Base-by-base conservation (phyloP, 352 stramenopile species). In the Pythium guiyangense region DNA sequence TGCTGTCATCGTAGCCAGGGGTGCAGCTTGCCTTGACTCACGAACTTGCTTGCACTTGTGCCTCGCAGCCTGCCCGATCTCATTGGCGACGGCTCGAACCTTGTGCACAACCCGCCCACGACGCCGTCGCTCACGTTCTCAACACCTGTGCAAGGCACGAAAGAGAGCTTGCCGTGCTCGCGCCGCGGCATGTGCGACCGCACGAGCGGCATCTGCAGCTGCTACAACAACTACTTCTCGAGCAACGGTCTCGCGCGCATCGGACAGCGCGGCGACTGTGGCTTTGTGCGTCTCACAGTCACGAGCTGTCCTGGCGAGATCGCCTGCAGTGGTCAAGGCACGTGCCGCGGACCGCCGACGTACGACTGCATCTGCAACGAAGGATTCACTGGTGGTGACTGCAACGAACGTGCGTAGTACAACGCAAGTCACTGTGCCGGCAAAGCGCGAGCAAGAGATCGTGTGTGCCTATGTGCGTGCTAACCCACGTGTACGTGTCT, bases 261-360 rank as follows among this genome's bases (percentile, higher is more conserved):
- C 39, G 91, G 93, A 3, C 77, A 79, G 60, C 77, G 92, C 18
- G 94, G 93, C 17, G 94, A 98, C 74, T 98, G 95, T 60, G 95
- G 94, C 6, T 93, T 81, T 60, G 79, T 90, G 60, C 67, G 62
- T 8, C 60, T 59, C 12, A 74, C 75, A 1, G 74, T 92, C 51
- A 89, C 78, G 34, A 69, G 65, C 25, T 92, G 82, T 64, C 82
- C 82, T 0, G 81, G 77, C 25, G 74, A 86, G 49, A 85, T 90
- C 49, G 78, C 82, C 2, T 92, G 82, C 49, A 92, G 79, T 49
- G 82, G 82, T 5, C 71, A 84, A 57, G 82, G 82, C 43, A 87
- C 78, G 15, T 92, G 82, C 54, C 76, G 74, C 29, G 82, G 80
- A 4, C 78, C 78, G 10, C 79, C 82, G 0, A 92, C 78, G 8